Evolutionary conservation across 257 asterid species (phyloP), one percentile per base, ranked within the genome.

Genomic region (Fraxinus quadrangulata): DNA sequence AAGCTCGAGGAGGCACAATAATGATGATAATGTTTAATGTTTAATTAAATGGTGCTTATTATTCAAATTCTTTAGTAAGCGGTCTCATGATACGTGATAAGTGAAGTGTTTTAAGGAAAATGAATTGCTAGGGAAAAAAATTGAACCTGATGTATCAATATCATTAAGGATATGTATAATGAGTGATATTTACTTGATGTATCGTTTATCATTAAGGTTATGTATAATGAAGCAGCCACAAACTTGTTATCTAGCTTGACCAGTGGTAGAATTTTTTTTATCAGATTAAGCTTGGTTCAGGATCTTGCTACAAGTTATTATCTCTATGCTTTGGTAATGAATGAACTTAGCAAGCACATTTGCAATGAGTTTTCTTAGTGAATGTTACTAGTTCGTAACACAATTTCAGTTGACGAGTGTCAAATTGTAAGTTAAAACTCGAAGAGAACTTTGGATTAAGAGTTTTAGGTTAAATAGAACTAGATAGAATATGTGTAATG

Each of bases 1-100:
- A 61, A 21, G 67, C 67, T 61, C 67, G 67, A 61, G 67, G 67
- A 23, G 67, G 67, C 67, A 8, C 67, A 61, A 23, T 61, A 23
- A 61, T 54, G 24, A 54, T 21, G 11, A 59, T 23, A 6, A n/a
- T 21, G 16, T 61, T 23, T 9, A 5, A 23, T 23, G 24, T 61
- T 42, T 12, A 61, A 23, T 61, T 24, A 61, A 61, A 61, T 9
- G 5, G 17, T 61, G 33, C 31, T 21, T 61, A 8, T 23, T 24
- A 9, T 61, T 24, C 6, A 24, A 19, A 56, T n/a, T 6, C 66
- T 17, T 17, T 56, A n/a, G 12, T n/a, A n/a, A 56, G 66, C n/a
- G 66, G 28, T 56, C n/a, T 47, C 56, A 47, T 14, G 59, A 47
- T 16, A 16, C 6, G 21, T 16, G n/a, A n/a, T 47, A 47, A 47